Percentiles rank a stretch among this genome's conserved stretches.
These are phyloP conservation scores for Leucosporidium creatinivorum DNA, from an alignment of 768 basidiomycete species.

Conservation along the genomic window DNA sequence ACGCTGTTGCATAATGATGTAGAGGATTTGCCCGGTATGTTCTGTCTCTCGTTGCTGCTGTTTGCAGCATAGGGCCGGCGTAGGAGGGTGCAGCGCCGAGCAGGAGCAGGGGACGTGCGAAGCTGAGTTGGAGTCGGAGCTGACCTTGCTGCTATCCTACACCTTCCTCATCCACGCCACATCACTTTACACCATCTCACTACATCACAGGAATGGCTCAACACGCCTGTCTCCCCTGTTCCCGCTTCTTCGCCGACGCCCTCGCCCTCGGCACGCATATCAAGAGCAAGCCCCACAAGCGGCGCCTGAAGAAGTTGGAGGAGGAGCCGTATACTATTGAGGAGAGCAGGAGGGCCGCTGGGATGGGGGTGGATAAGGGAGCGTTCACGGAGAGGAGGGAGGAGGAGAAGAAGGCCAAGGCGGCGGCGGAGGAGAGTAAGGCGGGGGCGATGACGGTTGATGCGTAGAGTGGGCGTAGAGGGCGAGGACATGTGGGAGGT, in stretches of 20 bases:
- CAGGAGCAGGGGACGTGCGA: too few relatives aligned
- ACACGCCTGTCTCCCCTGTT: slow-evolving; percentile 28
- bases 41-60: neutral
- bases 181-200: too few relatives aligned
- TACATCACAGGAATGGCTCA: slow-evolving; percentile 25
- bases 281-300: slow-evolving; percentile 31
- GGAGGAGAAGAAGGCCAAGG: slow-evolving; percentile 12
- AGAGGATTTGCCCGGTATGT: slow-evolving; percentile 27
- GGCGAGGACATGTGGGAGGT: too few relatives aligned
- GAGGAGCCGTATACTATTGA: slow-evolving; percentile 33
- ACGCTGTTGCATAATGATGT: slow-evolving; percentile 27
- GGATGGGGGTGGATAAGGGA: slow-evolving; percentile 29
- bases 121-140: too few relatives aligned
- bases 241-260: slow-evolving; percentile 29
- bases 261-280: slow-evolving; percentile 25
- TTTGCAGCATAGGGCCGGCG: too few relatives aligned
- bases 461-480: neutral
- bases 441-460: neutral
- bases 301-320: slow-evolving; percentile 27
- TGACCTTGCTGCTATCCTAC: neutral
- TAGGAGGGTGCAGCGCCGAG: too few relatives aligned
- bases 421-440: neutral
- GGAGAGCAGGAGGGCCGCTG: slow-evolving; percentile 22
- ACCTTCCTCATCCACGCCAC: neutral
- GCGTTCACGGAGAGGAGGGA: slow-evolving; percentile 21